phyloP scores from a whole-genome alignment of 1,139 yeast genomes.

The Meyerozyma athensensis region DNA sequence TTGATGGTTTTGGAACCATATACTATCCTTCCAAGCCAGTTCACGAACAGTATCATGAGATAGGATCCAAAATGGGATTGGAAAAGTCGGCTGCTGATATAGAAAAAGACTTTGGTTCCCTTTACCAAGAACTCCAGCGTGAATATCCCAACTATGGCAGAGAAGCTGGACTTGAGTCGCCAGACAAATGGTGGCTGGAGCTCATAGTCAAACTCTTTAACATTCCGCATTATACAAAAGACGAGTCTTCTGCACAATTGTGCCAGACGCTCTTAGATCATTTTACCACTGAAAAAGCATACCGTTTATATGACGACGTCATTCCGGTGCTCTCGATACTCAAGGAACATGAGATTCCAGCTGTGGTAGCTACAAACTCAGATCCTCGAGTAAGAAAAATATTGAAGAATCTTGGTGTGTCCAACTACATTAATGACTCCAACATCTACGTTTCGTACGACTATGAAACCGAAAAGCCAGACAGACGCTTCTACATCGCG shows the following conservation, averaged over 20 bases:
- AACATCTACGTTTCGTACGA: slow-evolving; percentile 51
- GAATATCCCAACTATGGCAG: slow-evolving; percentile 63
- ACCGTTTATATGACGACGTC: slow-evolving; percentile 51
- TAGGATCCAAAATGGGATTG: slow-evolving; percentile 43
- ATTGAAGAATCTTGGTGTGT: slow-evolving; percentile 41
- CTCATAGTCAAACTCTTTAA: slow-evolving; percentile 42
- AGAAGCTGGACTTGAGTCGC: slow-evolving; percentile 15
- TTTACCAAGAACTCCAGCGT: slow-evolving; percentile 21
- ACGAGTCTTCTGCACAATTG: slow-evolving; percentile 18
- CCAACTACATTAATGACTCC: slow-evolving; percentile 31
- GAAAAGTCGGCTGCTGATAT: slow-evolving; percentile 25
- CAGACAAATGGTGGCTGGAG: slow-evolving; percentile 58
- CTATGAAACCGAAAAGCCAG: slow-evolving; percentile 50
- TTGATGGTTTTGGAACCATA: slow-evolving; percentile 66
- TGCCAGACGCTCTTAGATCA: slow-evolving; percentile 39
- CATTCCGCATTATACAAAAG: slow-evolving; percentile 19
- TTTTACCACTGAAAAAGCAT: slow-evolving; percentile 50
- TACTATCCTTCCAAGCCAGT: slow-evolving; percentile 56
- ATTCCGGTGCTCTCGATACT: slow-evolving; percentile 38
- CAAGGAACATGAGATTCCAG: slow-evolving; percentile 23
- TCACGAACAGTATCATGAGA: slow-evolving; percentile 45
- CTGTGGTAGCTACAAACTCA: slow-evolving; percentile 56
- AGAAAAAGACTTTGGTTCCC: slow-evolving; percentile 23
- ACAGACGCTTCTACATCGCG: slow-evolving; percentile 38
- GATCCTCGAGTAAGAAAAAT: slow-evolving; percentile 47